Percentiles rank a stretch among this genome's conserved stretches.
Conservation (phyloP, 2,329 filamentous ascomycete genomes). For the Colletotrichum incanum region DNA sequence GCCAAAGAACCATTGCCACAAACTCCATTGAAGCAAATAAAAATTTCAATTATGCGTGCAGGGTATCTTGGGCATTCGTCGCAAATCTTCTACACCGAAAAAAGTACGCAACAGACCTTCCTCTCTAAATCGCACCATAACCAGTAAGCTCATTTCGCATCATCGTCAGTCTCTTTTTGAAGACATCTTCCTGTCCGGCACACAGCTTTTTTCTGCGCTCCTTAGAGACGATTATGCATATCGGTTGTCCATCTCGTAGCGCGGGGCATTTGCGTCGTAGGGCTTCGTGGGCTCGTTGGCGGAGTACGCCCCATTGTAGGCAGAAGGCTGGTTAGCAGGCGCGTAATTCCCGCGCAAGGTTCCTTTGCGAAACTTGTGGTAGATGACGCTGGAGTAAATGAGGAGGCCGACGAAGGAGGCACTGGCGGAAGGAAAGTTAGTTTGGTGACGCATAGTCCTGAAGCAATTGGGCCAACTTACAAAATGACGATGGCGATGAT, state of each 20-base stretch:
- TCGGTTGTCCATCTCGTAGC: background rate
- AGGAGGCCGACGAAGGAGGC: conserved; percentile 53
- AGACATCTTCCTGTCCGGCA: background rate
- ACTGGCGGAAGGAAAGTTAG: conserved; percentile 38
- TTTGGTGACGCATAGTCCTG: background rate
- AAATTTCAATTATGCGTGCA: background rate
- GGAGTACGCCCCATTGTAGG: conserved; percentile 4
- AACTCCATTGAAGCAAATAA: background rate
- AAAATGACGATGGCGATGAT: conserved; percentile 48
- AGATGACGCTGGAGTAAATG: conserved; percentile 52
- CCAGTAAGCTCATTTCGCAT: background rate
- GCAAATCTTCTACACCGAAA: background rate
- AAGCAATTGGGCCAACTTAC: conserved; percentile 44
- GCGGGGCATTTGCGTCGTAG: background rate
- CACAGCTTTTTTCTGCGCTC: background rate
- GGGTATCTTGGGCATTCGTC: background rate
- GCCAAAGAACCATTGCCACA: background rate
- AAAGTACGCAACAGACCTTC: background rate
- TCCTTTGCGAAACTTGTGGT: conserved; percentile 46
- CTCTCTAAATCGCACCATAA: background rate
- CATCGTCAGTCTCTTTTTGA: background rate
- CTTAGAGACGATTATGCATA: background rate
- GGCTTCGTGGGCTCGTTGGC: conserved; percentile 10
- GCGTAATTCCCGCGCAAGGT: conserved; percentile 30
- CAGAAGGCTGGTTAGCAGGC: conserved; percentile 25